Percentiles rank a stretch among this genome's conserved stretches.
Conservation (phyloP, 2,329 filamentous ascomycete genomes). For the Fusarium zealandicum region DNA sequence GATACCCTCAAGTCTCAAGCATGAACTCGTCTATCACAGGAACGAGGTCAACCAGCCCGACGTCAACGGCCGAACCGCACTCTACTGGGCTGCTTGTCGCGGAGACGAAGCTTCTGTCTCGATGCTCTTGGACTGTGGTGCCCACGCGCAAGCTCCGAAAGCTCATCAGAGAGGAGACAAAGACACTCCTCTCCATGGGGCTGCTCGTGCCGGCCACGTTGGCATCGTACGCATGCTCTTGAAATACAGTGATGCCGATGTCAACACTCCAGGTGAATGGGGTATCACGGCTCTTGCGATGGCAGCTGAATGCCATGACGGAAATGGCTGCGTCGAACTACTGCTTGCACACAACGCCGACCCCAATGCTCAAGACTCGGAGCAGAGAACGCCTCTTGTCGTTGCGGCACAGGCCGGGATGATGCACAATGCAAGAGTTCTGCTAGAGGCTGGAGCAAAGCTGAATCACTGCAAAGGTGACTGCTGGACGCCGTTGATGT, state of each 20-base stretch:
- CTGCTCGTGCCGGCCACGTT: background rate
- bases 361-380: background rate
- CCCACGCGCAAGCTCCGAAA: background rate
- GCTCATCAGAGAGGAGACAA: background rate
- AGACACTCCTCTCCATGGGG: background rate
- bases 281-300: background rate
- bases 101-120: background rate
- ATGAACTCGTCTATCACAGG: background rate
- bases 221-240: background rate
- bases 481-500: background rate
- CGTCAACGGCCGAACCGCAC: background rate
- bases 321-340: background rate
- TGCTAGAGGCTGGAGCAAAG: background rate
- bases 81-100: background rate
- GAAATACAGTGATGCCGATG: background rate
- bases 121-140: background rate
- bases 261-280: background rate
- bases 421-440: background rate
- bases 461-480: background rate
- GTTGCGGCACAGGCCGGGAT: background rate
- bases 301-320: background rate
- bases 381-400: background rate
- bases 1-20: background rate
- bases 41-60: background rate
- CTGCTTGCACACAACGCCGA: background rate